These are phyloP conservation scores for Dillenia turbinata DNA, from an alignment of 164 flowering plant genomes.

Conservation along the genomic window DNA sequence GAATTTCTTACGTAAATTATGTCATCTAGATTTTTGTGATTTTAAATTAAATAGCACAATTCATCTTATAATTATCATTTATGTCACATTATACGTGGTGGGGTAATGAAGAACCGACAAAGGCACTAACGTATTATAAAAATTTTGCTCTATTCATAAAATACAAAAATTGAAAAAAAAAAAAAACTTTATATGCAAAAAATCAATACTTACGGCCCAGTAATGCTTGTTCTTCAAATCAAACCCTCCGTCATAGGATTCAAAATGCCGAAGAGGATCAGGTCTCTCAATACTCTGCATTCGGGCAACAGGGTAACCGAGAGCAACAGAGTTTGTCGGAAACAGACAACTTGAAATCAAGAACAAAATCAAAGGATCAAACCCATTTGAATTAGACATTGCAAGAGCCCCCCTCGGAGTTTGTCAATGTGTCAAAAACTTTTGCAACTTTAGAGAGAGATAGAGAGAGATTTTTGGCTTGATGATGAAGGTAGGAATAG, in stretches of 20 bases:
- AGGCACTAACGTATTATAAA: too few species aligned
- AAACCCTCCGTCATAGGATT: slow-evolving; percentile 39
- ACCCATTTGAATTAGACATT: slow-evolving; percentile 25
- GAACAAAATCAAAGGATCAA: slow-evolving; percentile 21
- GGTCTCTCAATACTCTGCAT: slow-evolving; percentile 30
- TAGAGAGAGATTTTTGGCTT: slow-evolving; percentile 20
- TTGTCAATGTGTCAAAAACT: background rate
- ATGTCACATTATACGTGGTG: too few species aligned
- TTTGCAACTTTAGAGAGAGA: background rate
- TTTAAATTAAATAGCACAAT: too few species aligned
- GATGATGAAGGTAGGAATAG: slow-evolving; percentile 38
- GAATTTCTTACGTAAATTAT: too few species aligned
- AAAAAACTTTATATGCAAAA: background rate
- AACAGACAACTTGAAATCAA: slow-evolving; percentile 20
- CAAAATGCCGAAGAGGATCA: slow-evolving; percentile 47
- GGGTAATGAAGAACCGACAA: too few species aligned
- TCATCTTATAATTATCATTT: too few species aligned
- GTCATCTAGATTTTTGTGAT: too few species aligned
- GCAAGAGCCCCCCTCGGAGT: slow-evolving; percentile 1
- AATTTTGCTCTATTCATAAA: too few species aligned
- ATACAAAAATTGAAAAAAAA: background rate
- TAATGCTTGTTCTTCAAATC: slow-evolving; percentile 47
- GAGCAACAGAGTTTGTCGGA: slow-evolving; percentile 15
- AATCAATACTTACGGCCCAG: slow-evolving; percentile 47
- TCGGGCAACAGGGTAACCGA: slow-evolving; percentile 16